Conservation (phyloP, 192 early-diverging fungal species). For the Lobulomyces angularis region DNA sequence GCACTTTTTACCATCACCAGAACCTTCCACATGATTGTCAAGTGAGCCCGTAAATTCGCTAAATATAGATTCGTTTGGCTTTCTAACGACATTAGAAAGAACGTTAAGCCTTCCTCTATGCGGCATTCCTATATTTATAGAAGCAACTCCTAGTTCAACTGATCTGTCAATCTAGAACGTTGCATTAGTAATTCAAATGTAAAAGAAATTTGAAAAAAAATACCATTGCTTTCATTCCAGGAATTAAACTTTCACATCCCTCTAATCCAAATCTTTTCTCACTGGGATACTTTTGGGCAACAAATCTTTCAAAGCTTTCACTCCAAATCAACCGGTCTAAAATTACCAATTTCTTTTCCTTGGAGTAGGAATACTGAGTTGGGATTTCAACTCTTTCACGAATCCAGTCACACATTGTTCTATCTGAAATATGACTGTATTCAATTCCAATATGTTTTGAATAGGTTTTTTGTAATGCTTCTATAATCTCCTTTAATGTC, state of each 20-base stretch:
- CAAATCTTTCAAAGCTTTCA: conserved; percentile 91
- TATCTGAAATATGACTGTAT: conserved; percentile 97
- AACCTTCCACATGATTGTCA: conserved; percentile 82
- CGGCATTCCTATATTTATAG: conserved; percentile 96
- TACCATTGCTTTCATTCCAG: conserved; percentile 94
- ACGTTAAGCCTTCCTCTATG: conserved; percentile 98
- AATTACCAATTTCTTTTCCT: conserved; percentile 80
- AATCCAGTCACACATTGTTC: conserved; percentile 94
- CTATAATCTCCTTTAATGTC: conserved; percentile 85
- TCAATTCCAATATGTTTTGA: conserved; percentile 84
- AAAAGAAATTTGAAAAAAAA: conserved; percentile 17
- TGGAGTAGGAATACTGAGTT: conserved; percentile 72
- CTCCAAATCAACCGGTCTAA: conserved; percentile 96
- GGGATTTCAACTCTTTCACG: conserved; percentile 84
- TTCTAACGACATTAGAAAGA: conserved; percentile 94
- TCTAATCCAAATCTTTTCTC: conserved; percentile 98
- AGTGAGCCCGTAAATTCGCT: conserved; percentile 87
- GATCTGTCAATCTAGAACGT: conserved; percentile 74
- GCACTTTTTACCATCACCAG: conserved; percentile 63
- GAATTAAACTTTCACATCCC: conserved; percentile 93
- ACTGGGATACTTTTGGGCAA: conserved; percentile 89
- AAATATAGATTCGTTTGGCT: conserved; percentile 97
- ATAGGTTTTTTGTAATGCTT: conserved; percentile 70
- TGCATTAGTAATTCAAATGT: not conserved
- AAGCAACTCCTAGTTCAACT: conserved; percentile 89